These are phyloP conservation scores for Ustilago shanxiensis DNA, from an alignment of 1,284 basidiomycete genomes.

Conservation along the genomic window DNA sequence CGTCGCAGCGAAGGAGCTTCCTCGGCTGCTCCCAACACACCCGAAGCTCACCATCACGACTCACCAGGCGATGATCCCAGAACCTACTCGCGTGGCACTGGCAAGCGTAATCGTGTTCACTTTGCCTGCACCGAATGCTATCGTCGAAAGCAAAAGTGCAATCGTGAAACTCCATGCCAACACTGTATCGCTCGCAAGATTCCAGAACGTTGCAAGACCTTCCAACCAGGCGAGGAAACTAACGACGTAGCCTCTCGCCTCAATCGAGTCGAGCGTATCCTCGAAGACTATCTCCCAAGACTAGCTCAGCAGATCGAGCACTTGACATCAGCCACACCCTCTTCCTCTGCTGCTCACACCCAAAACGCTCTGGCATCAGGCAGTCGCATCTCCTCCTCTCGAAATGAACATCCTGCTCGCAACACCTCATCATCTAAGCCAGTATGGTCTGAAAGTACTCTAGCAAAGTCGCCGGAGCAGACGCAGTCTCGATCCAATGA, in stretches of 20 bases:
- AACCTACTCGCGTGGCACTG: conserved; percentile 29
- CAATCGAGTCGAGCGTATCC: conserved; percentile 52
- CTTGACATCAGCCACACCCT: conserved; percentile 13
- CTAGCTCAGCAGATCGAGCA: conserved; percentile 44
- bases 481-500: conserved; percentile 14
- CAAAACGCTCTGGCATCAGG: conserved; percentile 7
- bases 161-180: conserved; percentile 65
- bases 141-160: conserved; percentile 67
- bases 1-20: conserved; percentile 35
- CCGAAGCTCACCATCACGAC: conserved; percentile 26
- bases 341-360: conserved; percentile 1
- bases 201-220: conserved; percentile 65
- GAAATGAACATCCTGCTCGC: conserved; percentile 1
- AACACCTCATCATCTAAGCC: conserved; percentile 8
- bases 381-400: conserved; percentile 13
- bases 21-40: conserved; percentile 37
- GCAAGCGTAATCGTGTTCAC: conserved; percentile 62
- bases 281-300: conserved; percentile 53
- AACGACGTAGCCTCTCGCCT: conserved; percentile 59
- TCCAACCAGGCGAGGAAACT: conserved; percentile 61
- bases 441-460: conserved; percentile 11
- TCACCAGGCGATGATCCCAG: conserved; percentile 34
- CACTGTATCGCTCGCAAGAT: conserved; percentile 68
- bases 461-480: conserved; percentile 27
- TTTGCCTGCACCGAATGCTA: conserved; percentile 68